Evolutionary conservation across 805 yeast species (phyloP), one percentile per base, ranked within the genome.

Genomic region (Metschnikowia similis): DNA sequence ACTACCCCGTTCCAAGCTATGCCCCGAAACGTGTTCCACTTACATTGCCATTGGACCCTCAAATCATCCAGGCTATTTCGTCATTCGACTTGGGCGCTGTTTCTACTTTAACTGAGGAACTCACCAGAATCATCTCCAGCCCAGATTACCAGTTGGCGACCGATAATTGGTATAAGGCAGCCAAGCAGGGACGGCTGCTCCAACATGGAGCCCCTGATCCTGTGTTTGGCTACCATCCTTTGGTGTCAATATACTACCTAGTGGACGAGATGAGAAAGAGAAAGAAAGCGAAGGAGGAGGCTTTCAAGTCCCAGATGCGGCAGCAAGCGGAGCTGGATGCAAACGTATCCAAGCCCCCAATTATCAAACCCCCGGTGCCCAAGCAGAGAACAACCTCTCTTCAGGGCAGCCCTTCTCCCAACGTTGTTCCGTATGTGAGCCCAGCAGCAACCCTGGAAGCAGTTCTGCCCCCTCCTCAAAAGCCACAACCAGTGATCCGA

Each of bases 221-320:
- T 13, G 87, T 96, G 0, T 75, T 79, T 48, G 92, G 91, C 1
- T 91, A 80, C 66, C 96, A 91, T 67, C 98, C 99, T 0, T 74
- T 91, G 55, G 70, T 92, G 10, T 89, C 96, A 6, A 85, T 92
- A 35, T 94, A 94, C 65, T 85, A 81, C 62, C 75, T 94, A 55
- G 96, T 90, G 14, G 84, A 82, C 47, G 99, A 94, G 69, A 87
- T 89, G 85, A 64, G 77, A 54, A 82, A 79, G 61, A 79, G 96
- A 49, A 85, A 84, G 68, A 72, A 69, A 56, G 81, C 83, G 6
- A 83, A 85, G 66, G 81, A 77, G 47, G 78, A 74, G 55, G 72
- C 76, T 2, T 59, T 66, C 47, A 72, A 52, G 58, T 62, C 64
- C 34, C 69, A 63, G 48, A 42, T 61, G 41, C 63, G 59, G 43